Conservation (phyloP, 164 flowering plant species). For the Warburgia ugandensis region DNA sequence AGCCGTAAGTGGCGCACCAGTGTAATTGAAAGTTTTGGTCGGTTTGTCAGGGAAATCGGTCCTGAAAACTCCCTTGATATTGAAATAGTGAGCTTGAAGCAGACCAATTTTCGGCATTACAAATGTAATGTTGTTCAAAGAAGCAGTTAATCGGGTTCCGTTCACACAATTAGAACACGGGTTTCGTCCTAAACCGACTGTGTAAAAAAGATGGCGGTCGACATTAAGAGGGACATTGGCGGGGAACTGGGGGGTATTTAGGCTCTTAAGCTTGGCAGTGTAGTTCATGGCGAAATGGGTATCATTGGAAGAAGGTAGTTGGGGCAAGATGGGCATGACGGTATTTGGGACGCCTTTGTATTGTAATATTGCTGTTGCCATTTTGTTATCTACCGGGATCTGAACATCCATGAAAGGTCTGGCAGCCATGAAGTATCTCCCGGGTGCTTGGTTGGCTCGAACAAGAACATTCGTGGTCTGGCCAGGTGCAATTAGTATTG, state of each 20-base stretch:
- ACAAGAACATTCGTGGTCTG: conserved; percentile 47
- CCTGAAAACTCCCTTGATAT: too few species aligned
- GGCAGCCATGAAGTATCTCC: conserved; percentile 42
- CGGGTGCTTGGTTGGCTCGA: conserved; percentile 24
- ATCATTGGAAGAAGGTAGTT: conserved; percentile 31
- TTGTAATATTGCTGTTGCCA: conserved; percentile 41
- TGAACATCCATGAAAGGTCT: conserved; percentile 39
- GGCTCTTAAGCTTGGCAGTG: conserved; percentile 24
- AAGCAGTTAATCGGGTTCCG: conserved; percentile 33
- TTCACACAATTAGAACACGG: conserved; percentile 32
- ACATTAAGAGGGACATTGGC: conserved; percentile 39
- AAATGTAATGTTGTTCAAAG: conserved; percentile 47
- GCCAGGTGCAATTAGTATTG: conserved; percentile 39
- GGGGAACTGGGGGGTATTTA: conserved; percentile 35
- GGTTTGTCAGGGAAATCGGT: too few species aligned
- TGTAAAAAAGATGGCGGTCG: conserved; percentile 35
- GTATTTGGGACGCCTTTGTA: conserved; percentile 37
- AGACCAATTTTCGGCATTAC: too few species aligned
- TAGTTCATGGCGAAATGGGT: conserved; percentile 26
- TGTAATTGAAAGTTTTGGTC: too few species aligned
- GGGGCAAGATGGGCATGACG: conserved; percentile 28
- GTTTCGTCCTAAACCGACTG: conserved; percentile 35
- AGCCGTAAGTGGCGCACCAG: too few species aligned
- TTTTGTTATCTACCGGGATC: conserved; percentile 35
- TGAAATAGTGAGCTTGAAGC: too few species aligned